phyloP scores from a whole-genome alignment of 805 yeast genomes.

The Tetrapisispora pingtungensis region DNA sequence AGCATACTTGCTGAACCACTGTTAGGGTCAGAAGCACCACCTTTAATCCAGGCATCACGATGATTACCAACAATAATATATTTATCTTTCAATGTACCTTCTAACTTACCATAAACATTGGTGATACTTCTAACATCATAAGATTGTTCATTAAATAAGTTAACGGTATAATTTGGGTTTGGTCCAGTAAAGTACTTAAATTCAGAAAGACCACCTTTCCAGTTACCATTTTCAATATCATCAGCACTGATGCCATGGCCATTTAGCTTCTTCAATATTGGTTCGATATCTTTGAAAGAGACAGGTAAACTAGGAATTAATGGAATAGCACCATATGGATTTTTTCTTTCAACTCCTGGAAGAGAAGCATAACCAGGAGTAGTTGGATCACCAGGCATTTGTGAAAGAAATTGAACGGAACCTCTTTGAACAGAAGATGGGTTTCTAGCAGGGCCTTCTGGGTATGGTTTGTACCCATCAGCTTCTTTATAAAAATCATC shows the following conservation, averaged over 20 bases:
- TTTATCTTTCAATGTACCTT: constrained; percentile 61
- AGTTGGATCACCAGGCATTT: constrained; percentile 68
- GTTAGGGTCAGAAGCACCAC: constrained; percentile 60
- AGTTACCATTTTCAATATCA: constrained; percentile 33
- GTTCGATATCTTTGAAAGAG: constrained; percentile 50
- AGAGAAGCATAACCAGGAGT: constrained; percentile 59
- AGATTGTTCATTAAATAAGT: constrained; percentile 51
- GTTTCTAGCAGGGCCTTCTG: constrained; percentile 68
- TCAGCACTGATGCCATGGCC: constrained; percentile 41
- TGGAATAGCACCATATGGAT: constrained; percentile 45
- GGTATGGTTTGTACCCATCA: constrained; percentile 57
- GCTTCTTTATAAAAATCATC: constrained; percentile 47
- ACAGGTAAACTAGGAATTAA: constrained; percentile 64
- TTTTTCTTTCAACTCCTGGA: constrained; percentile 36
- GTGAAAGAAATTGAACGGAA: constrained; percentile 52
- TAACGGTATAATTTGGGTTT: constrained; percentile 33
- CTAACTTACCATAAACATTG: constrained; percentile 69
- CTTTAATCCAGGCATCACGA: constrained; percentile 74
- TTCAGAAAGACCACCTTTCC: constrained; percentile 37
- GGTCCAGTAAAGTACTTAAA: constrained; percentile 48
- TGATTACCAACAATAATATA: constrained; percentile 75
- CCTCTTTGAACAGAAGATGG: constrained; percentile 73
- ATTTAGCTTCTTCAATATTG: constrained; percentile 48
- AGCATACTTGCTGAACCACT: constrained; percentile 68
- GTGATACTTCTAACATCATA: constrained; percentile 54